Evolutionary conservation across 495 filamentous ascomycete species (phyloP).

Genomic region (Penicillium chermesinum): DNA sequence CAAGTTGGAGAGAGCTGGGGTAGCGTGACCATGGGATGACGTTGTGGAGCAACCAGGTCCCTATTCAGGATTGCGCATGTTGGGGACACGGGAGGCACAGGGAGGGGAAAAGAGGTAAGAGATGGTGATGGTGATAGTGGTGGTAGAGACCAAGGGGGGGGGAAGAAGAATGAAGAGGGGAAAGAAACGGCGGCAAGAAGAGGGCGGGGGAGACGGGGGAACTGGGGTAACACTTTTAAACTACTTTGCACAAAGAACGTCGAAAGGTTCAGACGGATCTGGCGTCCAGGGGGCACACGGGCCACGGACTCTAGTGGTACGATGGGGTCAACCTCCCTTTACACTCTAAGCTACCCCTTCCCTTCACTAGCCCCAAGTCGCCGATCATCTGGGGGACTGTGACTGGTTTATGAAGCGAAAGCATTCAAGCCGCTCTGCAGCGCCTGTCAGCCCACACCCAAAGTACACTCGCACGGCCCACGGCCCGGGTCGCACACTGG

Average conservation of each 20-base stretch:
- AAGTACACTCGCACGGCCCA: slow-evolving; percentile 8
- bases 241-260: slow-evolving; percentile 1
- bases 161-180: slow-evolving; percentile 4
- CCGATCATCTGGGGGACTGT: slow-evolving; percentile 7
- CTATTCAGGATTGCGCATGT: slow-evolving; percentile 37
- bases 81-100: slow-evolving; percentile 11
- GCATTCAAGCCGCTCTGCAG: slow-evolving; percentile 13
- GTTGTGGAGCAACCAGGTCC: slow-evolving; percentile 30
- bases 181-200: slow-evolving; percentile 10
- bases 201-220: slow-evolving; percentile 6
- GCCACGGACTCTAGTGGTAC: slow-evolving; percentile 15
- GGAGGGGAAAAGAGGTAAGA: neutral
- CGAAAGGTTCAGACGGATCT: slow-evolving; percentile 15
- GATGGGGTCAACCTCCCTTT: neutral
- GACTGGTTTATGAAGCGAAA: slow-evolving; percentile 15
- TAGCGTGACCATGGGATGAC: slow-evolving; percentile 38
- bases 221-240: slow-evolving; percentile 4
- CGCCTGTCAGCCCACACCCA: slow-evolving; percentile 14
- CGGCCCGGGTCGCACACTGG: slow-evolving; percentile 8
- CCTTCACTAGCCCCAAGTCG: slow-evolving; percentile 7
- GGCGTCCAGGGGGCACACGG: slow-evolving; percentile 29
- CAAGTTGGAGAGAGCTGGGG: slow-evolving; percentile 13
- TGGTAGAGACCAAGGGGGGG: slow-evolving; percentile 2
- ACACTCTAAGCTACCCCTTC: no score
- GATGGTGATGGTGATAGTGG: neutral